Conservation (phyloP, 257 asterid genomes). For the Coffea eugenioides region DNA sequence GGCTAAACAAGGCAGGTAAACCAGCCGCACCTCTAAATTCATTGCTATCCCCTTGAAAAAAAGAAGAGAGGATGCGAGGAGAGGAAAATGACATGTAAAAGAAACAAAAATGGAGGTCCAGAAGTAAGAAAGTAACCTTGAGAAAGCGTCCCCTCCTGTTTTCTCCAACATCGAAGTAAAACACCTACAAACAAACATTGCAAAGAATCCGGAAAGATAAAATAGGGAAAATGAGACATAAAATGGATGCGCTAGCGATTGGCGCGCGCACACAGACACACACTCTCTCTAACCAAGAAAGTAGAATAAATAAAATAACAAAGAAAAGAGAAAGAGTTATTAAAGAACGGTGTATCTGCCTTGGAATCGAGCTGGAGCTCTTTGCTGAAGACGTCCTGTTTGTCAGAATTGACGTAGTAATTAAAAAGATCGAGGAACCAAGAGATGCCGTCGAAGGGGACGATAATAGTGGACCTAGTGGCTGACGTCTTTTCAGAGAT, state of each 20-base stretch:
- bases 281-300: no score
- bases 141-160: constrained; percentile 97
- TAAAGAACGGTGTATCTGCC: constrained; percentile 31
- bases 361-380: constrained; percentile 94
- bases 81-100: not conserved
- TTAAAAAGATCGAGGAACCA: constrained; percentile 99
- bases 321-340: not conserved
- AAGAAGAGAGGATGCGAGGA: not conserved
- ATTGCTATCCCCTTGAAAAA: not conserved
- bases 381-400: constrained; percentile 79
- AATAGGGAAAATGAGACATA: not conserved
- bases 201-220: not conserved
- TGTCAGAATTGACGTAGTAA: constrained; percentile 84
- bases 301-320: no score
- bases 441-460: constrained; percentile 85
- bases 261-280: no score
- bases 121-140: constrained; percentile 49
- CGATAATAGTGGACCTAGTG: constrained; percentile 92
- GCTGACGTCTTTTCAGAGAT: constrained; percentile 97
- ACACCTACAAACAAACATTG: constrained; percentile 52
- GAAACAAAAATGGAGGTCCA: not conserved
- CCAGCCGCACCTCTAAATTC: not conserved
- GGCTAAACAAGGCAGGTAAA: not conserved
- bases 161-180: constrained; percentile 93
- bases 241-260: no score